These are phyloP conservation scores for Auricularia sp. DNA, from an alignment of 768 basidiomycete genomes.

Conservation along the genomic window DNA sequence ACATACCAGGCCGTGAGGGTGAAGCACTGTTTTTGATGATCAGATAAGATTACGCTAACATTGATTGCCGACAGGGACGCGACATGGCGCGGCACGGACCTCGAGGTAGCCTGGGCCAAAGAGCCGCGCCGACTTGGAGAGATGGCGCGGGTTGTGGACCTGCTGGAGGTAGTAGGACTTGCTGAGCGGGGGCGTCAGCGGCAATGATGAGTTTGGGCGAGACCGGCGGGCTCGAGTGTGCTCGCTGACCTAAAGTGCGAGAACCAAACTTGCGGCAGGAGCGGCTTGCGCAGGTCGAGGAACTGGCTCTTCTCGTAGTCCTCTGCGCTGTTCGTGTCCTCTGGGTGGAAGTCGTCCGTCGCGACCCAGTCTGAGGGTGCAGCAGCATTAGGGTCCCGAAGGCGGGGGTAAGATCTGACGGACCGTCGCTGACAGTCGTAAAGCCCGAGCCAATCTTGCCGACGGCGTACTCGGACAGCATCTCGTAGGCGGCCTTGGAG, in stretches of 20 bases:
- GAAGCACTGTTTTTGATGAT: conserved; percentile 37
- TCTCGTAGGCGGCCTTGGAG: conserved; percentile 81
- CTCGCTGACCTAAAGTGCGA: conserved; percentile 62
- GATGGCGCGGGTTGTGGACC: conserved; percentile 91
- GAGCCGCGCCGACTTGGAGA: conserved; percentile 72
- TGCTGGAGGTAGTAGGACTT: conserved; percentile 95
- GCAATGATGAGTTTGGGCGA: too few species aligned
- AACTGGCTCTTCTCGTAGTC: conserved; percentile 90
- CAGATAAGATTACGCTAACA: background rate
- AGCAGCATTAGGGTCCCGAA: background rate
- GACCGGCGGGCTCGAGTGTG: background rate
- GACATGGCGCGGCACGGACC: conserved; percentile 28
- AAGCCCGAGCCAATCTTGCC: conserved; percentile 73
- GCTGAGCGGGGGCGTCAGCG: conserved; percentile 27
- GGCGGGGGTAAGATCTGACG: conserved; percentile 17
- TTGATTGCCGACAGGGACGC: conserved; percentile 1
- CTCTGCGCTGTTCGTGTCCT: conserved; percentile 68
- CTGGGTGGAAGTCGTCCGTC: conserved; percentile 81
- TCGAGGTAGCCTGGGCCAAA: conserved; percentile 79
- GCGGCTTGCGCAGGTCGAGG: conserved; percentile 76
- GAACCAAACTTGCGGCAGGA: conserved; percentile 80
- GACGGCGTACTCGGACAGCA: conserved; percentile 80
- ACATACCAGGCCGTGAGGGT: conserved; percentile 91
- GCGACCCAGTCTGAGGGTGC: conserved; percentile 68
- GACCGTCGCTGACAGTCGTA: conserved; percentile 69